A percentile compares a stretch with the other conserved stretches of the same genome.
These are phyloP conservation scores for Nakaseomyces delphensis DNA, from an alignment of 1,139 yeast genomes.

Conservation along the genomic window DNA sequence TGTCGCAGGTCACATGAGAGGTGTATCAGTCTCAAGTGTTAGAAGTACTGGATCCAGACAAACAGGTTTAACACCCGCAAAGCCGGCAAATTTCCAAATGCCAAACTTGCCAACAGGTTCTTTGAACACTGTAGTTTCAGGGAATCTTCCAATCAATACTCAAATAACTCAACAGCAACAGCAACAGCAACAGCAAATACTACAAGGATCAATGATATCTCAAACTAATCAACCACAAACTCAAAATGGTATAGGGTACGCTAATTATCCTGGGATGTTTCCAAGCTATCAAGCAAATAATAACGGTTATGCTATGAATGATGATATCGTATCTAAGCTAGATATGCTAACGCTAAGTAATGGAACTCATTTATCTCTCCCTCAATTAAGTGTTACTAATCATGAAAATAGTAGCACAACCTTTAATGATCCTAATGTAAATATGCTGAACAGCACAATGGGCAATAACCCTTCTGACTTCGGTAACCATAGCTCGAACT, in stretches of 20 bases:
- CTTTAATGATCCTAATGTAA: slow-evolving; percentile 5
- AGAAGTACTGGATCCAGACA: slow-evolving; percentile 29
- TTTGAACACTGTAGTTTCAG: slow-evolving; percentile 3
- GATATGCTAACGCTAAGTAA: slow-evolving; percentile 26
- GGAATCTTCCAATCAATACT: neutral
- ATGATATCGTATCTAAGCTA: slow-evolving; percentile 26
- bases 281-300: slow-evolving; percentile 16
- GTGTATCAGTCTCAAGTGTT: slow-evolving; percentile 28
- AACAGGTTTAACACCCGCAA: slow-evolving; percentile 8
- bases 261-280: slow-evolving; percentile 29
- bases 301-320: slow-evolving; percentile 15
- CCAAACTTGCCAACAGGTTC: slow-evolving; percentile 3
- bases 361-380: slow-evolving; percentile 27
- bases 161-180: neutral
- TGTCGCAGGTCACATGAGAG: slow-evolving; percentile 24
- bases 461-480: slow-evolving; percentile 1
- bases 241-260: slow-evolving; percentile 15
- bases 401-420: slow-evolving; percentile 12
- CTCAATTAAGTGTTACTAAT: slow-evolving; percentile 25
- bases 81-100: slow-evolving; percentile 1
- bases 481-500: slow-evolving; percentile 1
- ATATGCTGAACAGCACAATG: slow-evolving; percentile 4
- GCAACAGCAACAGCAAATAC: neutral
- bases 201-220: neutral
- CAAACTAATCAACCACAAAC: slow-evolving; percentile 7